Evolutionary conservation across 768 basidiomycete genomes (phyloP).

Genomic region (Tylopilus plumbeoviolaceoides): DNA sequence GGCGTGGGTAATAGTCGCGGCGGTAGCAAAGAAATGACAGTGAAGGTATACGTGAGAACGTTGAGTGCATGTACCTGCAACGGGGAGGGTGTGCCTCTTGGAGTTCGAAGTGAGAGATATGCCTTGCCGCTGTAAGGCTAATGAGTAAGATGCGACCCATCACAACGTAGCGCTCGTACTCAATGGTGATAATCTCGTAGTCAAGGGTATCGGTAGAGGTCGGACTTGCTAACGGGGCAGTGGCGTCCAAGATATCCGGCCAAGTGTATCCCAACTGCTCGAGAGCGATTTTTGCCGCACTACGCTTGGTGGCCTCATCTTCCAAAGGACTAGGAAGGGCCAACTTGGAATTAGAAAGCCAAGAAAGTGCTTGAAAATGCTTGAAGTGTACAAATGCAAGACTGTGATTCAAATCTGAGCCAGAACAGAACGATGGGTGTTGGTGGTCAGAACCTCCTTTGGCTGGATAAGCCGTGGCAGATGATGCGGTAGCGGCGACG

Average conservation of each 20-base stretch:
- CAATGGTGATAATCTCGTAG: slow-evolving; percentile 27
- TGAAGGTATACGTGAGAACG: slow-evolving; percentile 38
- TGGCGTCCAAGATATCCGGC: slow-evolving; percentile 41
- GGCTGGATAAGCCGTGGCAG: neutral
- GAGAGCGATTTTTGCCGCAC: slow-evolving; percentile 26
- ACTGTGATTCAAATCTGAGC: neutral
- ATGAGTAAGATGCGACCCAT: slow-evolving; percentile 2
- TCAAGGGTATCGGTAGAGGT: slow-evolving; percentile 25
- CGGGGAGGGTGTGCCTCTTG: slow-evolving; percentile 48
- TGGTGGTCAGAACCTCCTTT: neutral
- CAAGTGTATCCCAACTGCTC: slow-evolving; percentile 37
- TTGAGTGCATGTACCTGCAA: slow-evolving; percentile 53
- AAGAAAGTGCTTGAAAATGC: slow-evolving; percentile 24
- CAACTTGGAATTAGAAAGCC: slow-evolving; percentile 22
- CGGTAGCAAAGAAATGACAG: slow-evolving; percentile 55
- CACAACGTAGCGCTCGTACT: slow-evolving; percentile 11
- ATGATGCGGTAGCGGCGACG: slow-evolving; percentile 12
- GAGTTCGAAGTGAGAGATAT: slow-evolving; percentile 50
- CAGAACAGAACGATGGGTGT: neutral
- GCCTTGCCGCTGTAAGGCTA: slow-evolving; percentile 28
- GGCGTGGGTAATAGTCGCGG: slow-evolving; percentile 31
- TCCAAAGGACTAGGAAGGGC: slow-evolving; percentile 8
- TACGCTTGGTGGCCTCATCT: slow-evolving; percentile 14
- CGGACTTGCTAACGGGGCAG: slow-evolving; percentile 23
- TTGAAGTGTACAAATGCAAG: slow-evolving; percentile 22